Percentiles rank a stretch among this genome's conserved stretches.
Conservation (phyloP, 2,329 filamentous ascomycete genomes). For the Phoma sp. region DNA sequence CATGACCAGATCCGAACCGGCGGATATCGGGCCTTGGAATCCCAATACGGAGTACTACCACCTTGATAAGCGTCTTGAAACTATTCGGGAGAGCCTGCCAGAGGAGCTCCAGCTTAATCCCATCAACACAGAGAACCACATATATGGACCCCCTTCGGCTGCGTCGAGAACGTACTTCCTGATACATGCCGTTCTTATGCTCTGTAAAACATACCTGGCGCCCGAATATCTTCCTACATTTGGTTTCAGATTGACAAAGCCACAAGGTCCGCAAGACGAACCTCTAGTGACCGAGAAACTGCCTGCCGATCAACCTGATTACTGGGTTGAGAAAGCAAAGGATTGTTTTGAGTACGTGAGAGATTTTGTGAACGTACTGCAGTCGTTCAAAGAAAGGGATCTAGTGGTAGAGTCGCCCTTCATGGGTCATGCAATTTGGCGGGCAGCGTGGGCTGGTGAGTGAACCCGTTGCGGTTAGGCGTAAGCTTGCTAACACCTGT, state of each 20-base stretch:
- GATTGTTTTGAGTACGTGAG: conserved; percentile 67
- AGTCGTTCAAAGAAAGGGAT: conserved; percentile 64
- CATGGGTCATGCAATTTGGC: conserved; percentile 70
- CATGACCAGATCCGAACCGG: conserved; percentile 30
- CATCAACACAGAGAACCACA: conserved; percentile 69
- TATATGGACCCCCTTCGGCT: conserved; percentile 58
- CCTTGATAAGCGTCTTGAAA: conserved; percentile 58
- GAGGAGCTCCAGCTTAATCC: conserved; percentile 63
- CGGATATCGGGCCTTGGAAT: conserved; percentile 66
- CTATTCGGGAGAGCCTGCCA: conserved; percentile 63
- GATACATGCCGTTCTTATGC: conserved; percentile 68
- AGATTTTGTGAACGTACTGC: conserved; percentile 69
- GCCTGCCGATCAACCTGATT: conserved; percentile 44
- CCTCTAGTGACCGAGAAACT: conserved; percentile 59
- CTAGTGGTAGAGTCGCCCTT: conserved; percentile 71
- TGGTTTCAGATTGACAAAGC: conserved; percentile 61
- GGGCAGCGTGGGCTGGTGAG: conserved; percentile 65
- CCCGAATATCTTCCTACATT: conserved; percentile 70
- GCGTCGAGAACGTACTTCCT: conserved; percentile 69
- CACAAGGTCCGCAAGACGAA: conserved; percentile 64
- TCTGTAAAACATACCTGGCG: conserved; percentile 72
- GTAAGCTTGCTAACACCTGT: conserved; percentile 1
- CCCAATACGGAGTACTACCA: conserved; percentile 60
- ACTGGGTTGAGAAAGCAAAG: conserved; percentile 68
- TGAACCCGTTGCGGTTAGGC: neutral